Conservation (phyloP, 495 filamentous ascomycete species). For the Trichoderma parareesei region DNA sequence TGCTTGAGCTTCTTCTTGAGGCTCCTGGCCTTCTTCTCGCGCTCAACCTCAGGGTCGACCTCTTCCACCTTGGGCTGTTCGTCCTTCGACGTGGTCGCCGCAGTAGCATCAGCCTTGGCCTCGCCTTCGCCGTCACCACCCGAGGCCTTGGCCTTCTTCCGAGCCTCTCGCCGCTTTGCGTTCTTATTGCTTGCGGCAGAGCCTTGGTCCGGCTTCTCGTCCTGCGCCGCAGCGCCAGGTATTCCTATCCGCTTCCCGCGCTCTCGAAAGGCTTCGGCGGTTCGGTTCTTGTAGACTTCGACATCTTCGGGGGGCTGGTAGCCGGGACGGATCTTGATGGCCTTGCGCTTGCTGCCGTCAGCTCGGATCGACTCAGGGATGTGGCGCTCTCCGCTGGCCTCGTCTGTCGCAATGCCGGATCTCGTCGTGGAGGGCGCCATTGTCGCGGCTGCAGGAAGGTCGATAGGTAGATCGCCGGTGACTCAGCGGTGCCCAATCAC, state of each 20-base stretch:
- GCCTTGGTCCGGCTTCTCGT: slow-evolving; percentile 37
- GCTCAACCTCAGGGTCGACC: slow-evolving; percentile 64
- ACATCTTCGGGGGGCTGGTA: slow-evolving; percentile 95
- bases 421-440: slow-evolving; percentile 16
- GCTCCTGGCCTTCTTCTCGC: slow-evolving; percentile 85
- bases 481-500: too few species aligned
- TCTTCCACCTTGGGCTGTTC: slow-evolving; percentile 22
- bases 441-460: background rate
- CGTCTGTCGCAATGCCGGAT: slow-evolving; percentile 69
- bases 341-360: slow-evolving; percentile 81
- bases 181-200: slow-evolving; percentile 70
- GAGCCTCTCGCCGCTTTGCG: slow-evolving; percentile 83
- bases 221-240: slow-evolving; percentile 65
- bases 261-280: slow-evolving; percentile 77
- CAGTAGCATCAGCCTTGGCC: slow-evolving; percentile 22
- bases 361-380: slow-evolving; percentile 82
- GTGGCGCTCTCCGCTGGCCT: slow-evolving; percentile 65
- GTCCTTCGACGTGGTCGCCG: slow-evolving; percentile 16
- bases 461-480: background rate
- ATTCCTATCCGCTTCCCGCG: slow-evolving; percentile 62
- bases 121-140: slow-evolving; percentile 33
- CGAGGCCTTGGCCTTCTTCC: slow-evolving; percentile 70
- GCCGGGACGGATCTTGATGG: slow-evolving; percentile 87
- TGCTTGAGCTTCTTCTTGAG: slow-evolving; percentile 95
- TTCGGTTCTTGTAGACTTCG: slow-evolving; percentile 89